Percentiles rank a stretch among this genome's conserved stretches.
phyloP scores from a whole-genome alignment of 73 alveolate species.

The Tetrahymena thermophila region DNA sequence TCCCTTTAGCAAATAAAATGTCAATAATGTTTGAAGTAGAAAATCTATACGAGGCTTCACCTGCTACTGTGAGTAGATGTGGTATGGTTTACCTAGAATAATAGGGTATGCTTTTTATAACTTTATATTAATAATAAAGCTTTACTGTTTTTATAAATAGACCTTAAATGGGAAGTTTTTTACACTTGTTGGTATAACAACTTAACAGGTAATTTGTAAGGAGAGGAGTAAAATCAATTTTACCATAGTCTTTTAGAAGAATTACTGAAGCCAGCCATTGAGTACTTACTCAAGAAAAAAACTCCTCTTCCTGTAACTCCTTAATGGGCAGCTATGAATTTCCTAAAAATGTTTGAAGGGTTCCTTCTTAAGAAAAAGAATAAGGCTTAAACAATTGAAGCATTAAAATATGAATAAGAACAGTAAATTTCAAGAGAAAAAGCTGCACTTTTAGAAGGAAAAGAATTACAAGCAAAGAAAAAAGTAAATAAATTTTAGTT shows the following conservation, averaged over 20 bases:
- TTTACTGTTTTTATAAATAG: neutral
- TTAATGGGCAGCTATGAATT: neutral
- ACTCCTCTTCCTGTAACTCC: neutral
- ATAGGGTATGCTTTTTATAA: conserved; percentile 42
- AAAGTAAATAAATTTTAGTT: neutral
- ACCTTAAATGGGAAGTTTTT: neutral
- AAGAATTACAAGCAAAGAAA: conserved; percentile 24
- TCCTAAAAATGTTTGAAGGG: neutral
- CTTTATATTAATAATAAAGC: neutral
- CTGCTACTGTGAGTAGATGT: conserved; percentile 97
- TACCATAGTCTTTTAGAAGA: neutral
- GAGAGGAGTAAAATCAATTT: neutral
- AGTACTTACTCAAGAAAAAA: neutral
- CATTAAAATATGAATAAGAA: conserved; percentile 37
- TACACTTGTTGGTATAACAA: neutral
- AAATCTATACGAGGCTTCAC: conserved; percentile 94
- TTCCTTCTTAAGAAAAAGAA: neutral
- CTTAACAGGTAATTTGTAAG: neutral
- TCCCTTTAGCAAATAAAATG: conserved; percentile 83
- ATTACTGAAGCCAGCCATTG: neutral
- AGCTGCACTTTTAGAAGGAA: conserved; percentile 23
- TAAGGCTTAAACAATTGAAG: neutral
- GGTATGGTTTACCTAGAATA: conserved; percentile 97
- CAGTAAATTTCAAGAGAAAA: conserved; percentile 28
- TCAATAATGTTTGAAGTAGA: conserved; percentile 95